Evolutionary conservation across 2,329 filamentous ascomycete genomes (phyloP).

Genomic region (Escovopsis sp.): DNA sequence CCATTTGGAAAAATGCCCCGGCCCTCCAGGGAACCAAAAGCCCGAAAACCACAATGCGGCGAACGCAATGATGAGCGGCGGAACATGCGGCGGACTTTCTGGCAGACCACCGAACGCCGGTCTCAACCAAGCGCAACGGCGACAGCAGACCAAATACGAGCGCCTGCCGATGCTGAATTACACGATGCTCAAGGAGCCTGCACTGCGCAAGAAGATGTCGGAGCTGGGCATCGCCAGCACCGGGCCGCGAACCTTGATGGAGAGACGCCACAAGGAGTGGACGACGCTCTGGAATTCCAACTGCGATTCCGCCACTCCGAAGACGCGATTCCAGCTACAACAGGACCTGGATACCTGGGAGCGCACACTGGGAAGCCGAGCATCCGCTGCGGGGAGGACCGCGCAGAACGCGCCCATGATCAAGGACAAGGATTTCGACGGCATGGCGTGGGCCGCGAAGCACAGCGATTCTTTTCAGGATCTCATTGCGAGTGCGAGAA

Average conservation of each 20-base stretch:
- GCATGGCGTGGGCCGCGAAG: constrained; percentile 54
- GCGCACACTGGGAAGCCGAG: constrained; percentile 54
- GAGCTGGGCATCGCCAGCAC: constrained; percentile 63
- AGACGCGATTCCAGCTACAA: constrained; percentile 54
- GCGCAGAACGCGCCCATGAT: constrained; percentile 32
- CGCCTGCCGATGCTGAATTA: constrained; percentile 74
- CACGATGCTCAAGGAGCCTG: constrained; percentile 64
- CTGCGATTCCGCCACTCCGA: constrained; percentile 66
- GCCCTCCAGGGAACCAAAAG: constrained; percentile 16
- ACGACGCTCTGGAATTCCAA: constrained; percentile 94
- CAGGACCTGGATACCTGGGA: constrained; percentile 80
- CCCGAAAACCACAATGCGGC: background rate
- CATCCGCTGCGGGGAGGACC: constrained; percentile 22
- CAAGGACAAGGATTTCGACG: constrained; percentile 82
- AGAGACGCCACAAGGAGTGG: constrained; percentile 81
- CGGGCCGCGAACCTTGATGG: constrained; percentile 55
- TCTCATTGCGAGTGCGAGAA: constrained; percentile 61
- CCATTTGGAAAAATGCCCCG: constrained; percentile 58
- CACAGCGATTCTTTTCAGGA: constrained; percentile 65
- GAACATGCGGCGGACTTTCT: no score
- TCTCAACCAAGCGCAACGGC: constrained; percentile 11
- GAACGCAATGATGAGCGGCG: no score
- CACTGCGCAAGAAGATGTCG: constrained; percentile 63
- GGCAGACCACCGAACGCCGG: background rate
- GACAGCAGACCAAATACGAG: constrained; percentile 30